phyloP scores from a whole-genome alignment of 1,284 basidiomycete genomes.

The Pholiota adiposa region DNA sequence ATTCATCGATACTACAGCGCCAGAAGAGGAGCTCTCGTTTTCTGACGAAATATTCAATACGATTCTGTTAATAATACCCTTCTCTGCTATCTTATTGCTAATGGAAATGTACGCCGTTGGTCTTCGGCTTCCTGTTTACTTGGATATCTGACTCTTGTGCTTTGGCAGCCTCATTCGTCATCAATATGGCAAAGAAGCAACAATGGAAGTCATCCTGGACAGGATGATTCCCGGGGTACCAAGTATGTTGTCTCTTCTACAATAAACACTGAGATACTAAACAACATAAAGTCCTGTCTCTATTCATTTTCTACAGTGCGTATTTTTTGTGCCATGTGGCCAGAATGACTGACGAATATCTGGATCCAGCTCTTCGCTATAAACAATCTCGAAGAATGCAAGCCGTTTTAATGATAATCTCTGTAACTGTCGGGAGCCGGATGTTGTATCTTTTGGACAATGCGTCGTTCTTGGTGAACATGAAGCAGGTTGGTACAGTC shows the following conservation, averaged over 20 bases:
- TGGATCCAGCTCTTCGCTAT: constrained; percentile 59
- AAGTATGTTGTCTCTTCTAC: constrained; percentile 49
- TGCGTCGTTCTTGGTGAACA: constrained; percentile 67
- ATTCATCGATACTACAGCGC: neutral
- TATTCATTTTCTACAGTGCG: constrained; percentile 82
- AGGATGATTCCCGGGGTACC: constrained; percentile 68
- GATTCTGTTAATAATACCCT: constrained; percentile 65
- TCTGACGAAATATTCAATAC: constrained; percentile 74
- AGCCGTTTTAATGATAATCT: constrained; percentile 57
- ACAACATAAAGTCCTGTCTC: constrained; percentile 58
- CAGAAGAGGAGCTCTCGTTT: constrained; percentile 43
- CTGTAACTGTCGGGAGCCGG: constrained; percentile 59
- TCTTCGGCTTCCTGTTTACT: neutral
- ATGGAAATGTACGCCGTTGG: constrained; percentile 74
- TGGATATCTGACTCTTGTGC: neutral
- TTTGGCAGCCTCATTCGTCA: constrained; percentile 67
- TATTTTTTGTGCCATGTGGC: neutral
- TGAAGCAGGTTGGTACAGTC: constrained; percentile 61
- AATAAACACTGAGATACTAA: neutral
- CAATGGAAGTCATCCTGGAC: constrained; percentile 49
- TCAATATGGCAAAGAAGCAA: constrained; percentile 68
- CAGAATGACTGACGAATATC: neutral
- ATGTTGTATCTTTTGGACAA: constrained; percentile 74
- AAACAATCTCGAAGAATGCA: constrained; percentile 60
- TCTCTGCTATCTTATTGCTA: constrained; percentile 69